phyloP scores from a whole-genome alignment of 768 basidiomycete species.

The Boletus sensibilis region DNA sequence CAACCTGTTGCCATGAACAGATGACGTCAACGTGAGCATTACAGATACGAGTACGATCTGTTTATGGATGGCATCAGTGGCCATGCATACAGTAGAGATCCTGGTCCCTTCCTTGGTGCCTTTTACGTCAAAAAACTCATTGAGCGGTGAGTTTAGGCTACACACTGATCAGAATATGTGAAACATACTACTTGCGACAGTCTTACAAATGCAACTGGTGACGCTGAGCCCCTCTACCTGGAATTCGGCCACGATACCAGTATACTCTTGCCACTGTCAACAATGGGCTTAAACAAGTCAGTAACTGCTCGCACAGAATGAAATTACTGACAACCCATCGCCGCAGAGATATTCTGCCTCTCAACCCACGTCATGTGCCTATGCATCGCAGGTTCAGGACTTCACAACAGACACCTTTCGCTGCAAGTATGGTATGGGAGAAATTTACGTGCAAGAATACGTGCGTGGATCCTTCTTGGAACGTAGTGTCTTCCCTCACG shows the following conservation, averaged over 20 bases:
- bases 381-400: constrained; percentile 37
- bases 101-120: constrained; percentile 38
- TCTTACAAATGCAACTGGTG: constrained; percentile 36
- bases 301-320: background rate
- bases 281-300: constrained; percentile 38
- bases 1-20: background rate
- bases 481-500: background rate
- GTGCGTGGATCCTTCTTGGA: constrained; percentile 15
- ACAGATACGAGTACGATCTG: constrained; percentile 41
- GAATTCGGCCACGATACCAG: constrained; percentile 46
- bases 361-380: constrained; percentile 29
- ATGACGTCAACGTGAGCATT: background rate
- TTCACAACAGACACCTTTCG: constrained; percentile 43
- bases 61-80: constrained; percentile 40
- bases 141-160: constrained; percentile 30
- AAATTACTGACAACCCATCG: background rate
- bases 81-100: constrained; percentile 30
- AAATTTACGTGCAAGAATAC: constrained; percentile 38
- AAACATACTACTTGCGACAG: constrained; percentile 13
- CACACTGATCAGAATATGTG: background rate
- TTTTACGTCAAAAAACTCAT: constrained; percentile 41
- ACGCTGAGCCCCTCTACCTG: constrained; percentile 35
- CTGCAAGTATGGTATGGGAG: constrained; percentile 45
- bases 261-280: constrained; percentile 39
- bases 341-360: constrained; percentile 34